These are phyloP conservation scores for Sporothrix curviconia DNA, from an alignment of 2,329 filamentous ascomycete genomes.

Conservation along the genomic window DNA sequence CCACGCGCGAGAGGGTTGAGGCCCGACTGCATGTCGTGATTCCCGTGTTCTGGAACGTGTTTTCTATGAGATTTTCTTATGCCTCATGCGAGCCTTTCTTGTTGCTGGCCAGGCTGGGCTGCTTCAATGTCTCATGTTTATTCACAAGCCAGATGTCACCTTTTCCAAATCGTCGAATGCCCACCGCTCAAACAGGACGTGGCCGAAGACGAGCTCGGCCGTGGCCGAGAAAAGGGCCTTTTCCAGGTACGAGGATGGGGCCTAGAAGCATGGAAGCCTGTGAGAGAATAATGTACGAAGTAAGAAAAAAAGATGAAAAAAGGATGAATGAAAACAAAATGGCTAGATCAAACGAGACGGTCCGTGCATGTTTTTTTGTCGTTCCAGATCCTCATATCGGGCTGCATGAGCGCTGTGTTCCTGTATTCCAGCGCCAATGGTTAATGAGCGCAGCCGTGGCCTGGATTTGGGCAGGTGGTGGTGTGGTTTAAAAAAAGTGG, in stretches of 20 bases:
- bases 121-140: not conserved
- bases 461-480: slow-evolving; percentile 2
- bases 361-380: too few relatives aligned
- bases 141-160: not conserved
- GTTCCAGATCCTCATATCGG: too few relatives aligned
- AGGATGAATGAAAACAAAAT: not conserved
- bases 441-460: too few relatives aligned
- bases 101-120: not conserved
- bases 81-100: not conserved
- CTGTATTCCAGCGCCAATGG: too few relatives aligned
- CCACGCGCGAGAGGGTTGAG: too few relatives aligned
- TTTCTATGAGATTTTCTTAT: not conserved
- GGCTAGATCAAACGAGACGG: too few relatives aligned
- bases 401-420: too few relatives aligned
- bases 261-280: not conserved
- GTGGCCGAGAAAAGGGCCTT: slow-evolving; percentile 11
- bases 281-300: too few relatives aligned
- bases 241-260: too few relatives aligned
- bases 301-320: not conserved
- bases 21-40: not conserved
- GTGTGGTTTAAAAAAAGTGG: slow-evolving; percentile 16
- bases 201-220: not conserved
- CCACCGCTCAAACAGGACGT: not conserved
- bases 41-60: not conserved
- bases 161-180: too few relatives aligned